A percentile compares a stretch with the other conserved stretches of the same genome.
These are phyloP conservation scores for Phytopythium ostracodes DNA, from an alignment of 352 stramenopile species.

Conservation along the genomic window DNA sequence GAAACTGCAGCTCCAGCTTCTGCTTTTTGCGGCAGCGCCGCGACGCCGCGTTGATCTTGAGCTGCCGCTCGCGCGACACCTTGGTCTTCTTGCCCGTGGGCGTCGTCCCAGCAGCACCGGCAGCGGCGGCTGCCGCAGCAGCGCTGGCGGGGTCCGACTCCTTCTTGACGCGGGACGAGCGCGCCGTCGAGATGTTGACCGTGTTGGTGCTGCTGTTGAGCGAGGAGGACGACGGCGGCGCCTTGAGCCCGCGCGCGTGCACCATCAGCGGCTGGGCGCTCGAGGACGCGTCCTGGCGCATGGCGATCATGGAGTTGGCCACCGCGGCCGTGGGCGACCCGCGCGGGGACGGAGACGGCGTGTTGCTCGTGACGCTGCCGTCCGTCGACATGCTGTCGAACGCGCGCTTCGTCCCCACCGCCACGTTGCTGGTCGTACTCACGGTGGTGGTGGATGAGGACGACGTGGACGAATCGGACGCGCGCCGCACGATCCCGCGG, in stretches of 20 bases:
- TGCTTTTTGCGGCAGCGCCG: conserved; percentile 83
- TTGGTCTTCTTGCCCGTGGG: conserved; percentile 63
- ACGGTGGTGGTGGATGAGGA: no score
- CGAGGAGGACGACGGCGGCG: neutral
- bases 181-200: conserved; percentile 21
- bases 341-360: conserved; percentile 16
- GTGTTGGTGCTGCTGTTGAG: conserved; percentile 28
- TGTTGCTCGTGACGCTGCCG: conserved; percentile 2
- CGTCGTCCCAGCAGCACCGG: conserved; percentile 5
- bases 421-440: no score
- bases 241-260: conserved; percentile 10
- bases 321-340: conserved; percentile 45
- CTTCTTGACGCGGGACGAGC: conserved; percentile 17
- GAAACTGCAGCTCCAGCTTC: conserved; percentile 85
- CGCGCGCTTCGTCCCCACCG: conserved; percentile 38
- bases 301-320: conserved; percentile 68
- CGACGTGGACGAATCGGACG: neutral
- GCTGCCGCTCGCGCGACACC: conserved; percentile 77
- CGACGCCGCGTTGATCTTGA: conserved; percentile 86
- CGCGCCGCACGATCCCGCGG: conserved; percentile 3
- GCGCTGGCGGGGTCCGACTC: no score
- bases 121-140: conserved; percentile 1
- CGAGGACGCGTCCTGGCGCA: conserved; percentile 29
- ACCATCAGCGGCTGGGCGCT: conserved; percentile 13
- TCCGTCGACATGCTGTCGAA: conserved; percentile 27